Evolutionary conservation across 2,329 filamentous ascomycete species (phyloP).

Genomic region (Alternaria consortialis): DNA sequence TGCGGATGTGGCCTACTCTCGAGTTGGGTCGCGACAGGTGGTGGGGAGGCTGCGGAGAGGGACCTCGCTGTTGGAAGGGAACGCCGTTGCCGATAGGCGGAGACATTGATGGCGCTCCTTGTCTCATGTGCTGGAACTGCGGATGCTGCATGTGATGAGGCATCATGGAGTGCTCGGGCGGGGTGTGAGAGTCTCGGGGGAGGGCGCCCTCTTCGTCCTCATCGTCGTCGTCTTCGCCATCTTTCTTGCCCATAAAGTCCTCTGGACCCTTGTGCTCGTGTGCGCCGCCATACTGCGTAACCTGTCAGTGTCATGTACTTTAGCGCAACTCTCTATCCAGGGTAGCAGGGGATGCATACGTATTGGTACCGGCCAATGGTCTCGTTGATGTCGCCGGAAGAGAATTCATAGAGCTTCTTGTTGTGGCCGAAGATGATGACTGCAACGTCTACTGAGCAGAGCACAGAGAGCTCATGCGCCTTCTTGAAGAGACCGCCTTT

Average conservation of each 20-base stretch:
- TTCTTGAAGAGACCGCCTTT: constrained; percentile 99
- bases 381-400: constrained; percentile 90
- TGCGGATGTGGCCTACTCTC: constrained; percentile 75
- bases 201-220: constrained; percentile 77
- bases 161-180: constrained; percentile 69
- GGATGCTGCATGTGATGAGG: constrained; percentile 60
- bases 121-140: constrained; percentile 80
- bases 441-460: constrained; percentile 97
- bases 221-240: constrained; percentile 80
- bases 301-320: constrained; percentile 35
- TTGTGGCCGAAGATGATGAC: constrained; percentile 99
- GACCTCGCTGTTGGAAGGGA: constrained; percentile 74
- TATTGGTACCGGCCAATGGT: constrained; percentile 89
- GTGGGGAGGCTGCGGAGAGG: constrained; percentile 81
- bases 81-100: constrained; percentile 82
- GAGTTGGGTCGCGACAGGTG: constrained; percentile 78
- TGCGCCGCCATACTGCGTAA: constrained; percentile 80
- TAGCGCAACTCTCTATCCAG: constrained; percentile 26
- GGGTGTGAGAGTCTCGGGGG: constrained; percentile 70
- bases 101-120: constrained; percentile 84
- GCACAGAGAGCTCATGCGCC: constrained; percentile 95
- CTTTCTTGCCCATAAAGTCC: constrained; percentile 84
- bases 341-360: constrained; percentile 64
- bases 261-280: constrained; percentile 96
- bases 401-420: constrained; percentile 99